Percentiles rank a stretch among this genome's conserved stretches.
These are phyloP conservation scores for Canavalia gladiata DNA, from an alignment of 306 rosid species.

Conservation along the genomic window DNA sequence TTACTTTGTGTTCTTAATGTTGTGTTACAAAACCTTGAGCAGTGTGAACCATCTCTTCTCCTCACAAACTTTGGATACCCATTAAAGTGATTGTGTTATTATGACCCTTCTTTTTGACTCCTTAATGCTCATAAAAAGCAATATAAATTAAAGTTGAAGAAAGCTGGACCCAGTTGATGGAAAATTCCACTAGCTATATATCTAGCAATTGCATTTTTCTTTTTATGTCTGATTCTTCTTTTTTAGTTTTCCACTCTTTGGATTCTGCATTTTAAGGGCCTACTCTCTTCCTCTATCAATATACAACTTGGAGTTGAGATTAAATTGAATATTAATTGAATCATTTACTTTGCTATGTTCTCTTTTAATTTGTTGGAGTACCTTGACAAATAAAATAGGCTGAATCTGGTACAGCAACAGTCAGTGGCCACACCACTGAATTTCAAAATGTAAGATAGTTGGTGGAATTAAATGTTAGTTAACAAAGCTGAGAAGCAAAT, in stretches of 20 bases:
- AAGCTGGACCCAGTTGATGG: constrained; percentile 43
- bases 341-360: neutral
- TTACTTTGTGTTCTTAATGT: constrained; percentile 49
- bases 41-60: constrained; percentile 40
- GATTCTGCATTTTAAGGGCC: neutral
- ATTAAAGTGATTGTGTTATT: constrained; percentile 53
- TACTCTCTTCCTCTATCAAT: neutral
- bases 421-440: neutral
- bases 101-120: constrained; percentile 53
- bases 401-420: neutral
- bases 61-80: constrained; percentile 69
- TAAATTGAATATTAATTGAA: neutral
- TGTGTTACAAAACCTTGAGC: constrained; percentile 37
- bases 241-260: neutral
- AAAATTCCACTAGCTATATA: constrained; percentile 43
- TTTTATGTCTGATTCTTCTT: neutral
- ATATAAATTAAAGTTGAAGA: constrained; percentile 45
- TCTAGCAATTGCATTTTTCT: constrained; percentile 8
- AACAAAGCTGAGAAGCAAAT: neutral
- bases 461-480: neutral
- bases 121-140: constrained; percentile 51
- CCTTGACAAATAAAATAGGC: neutral
- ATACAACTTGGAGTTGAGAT: neutral
- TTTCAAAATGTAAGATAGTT: neutral
- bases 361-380: neutral